Evolutionary conservation across 257 asterid genomes (phyloP).

Genomic region (Pogostemon cablin): DNA sequence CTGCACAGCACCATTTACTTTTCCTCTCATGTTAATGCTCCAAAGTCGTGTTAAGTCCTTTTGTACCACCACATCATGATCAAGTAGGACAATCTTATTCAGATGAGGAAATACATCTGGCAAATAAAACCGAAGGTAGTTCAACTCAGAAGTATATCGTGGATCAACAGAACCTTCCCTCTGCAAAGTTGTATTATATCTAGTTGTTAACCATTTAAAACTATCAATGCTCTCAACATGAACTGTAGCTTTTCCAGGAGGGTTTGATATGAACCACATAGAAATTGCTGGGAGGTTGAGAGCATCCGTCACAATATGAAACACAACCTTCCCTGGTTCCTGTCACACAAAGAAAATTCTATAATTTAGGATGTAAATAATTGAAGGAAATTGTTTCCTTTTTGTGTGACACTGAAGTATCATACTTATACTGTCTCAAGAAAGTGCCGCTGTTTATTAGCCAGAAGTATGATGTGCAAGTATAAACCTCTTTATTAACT

Average conservation of each 20-base stretch:
- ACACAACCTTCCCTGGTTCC: slow-evolving; percentile 77
- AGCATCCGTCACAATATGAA: slow-evolving; percentile 84
- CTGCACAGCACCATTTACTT: slow-evolving; percentile 85
- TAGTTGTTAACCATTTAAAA: slow-evolving; percentile 60
- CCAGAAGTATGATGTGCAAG: slow-evolving; percentile 2
- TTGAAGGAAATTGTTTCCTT: neutral
- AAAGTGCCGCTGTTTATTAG: slow-evolving; percentile 10
- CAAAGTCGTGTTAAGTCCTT: slow-evolving; percentile 82
- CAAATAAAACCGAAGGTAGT: slow-evolving; percentile 87
- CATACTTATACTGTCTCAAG: neutral
- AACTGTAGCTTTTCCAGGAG: slow-evolving; percentile 75
- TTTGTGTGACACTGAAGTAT: slow-evolving; percentile 5
- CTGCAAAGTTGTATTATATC: slow-evolving; percentile 52
- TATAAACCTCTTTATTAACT: neutral
- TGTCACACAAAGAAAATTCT: slow-evolving; percentile 41
- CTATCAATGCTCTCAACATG: slow-evolving; percentile 66
- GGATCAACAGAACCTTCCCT: slow-evolving; percentile 66
- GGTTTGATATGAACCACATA: slow-evolving; percentile 91
- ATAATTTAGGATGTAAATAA: slow-evolving; percentile 6
- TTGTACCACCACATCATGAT: slow-evolving; percentile 94
- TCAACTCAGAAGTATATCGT: slow-evolving; percentile 73
- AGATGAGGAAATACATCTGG: slow-evolving; percentile 83
- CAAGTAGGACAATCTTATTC: slow-evolving; percentile 79
- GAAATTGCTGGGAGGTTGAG: slow-evolving; percentile 80
- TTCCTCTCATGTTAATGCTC: slow-evolving; percentile 68